Base-by-base conservation (phyloP, 108 stramenopile genomes). In the Mayamaea pseudoterrestris region DNA sequence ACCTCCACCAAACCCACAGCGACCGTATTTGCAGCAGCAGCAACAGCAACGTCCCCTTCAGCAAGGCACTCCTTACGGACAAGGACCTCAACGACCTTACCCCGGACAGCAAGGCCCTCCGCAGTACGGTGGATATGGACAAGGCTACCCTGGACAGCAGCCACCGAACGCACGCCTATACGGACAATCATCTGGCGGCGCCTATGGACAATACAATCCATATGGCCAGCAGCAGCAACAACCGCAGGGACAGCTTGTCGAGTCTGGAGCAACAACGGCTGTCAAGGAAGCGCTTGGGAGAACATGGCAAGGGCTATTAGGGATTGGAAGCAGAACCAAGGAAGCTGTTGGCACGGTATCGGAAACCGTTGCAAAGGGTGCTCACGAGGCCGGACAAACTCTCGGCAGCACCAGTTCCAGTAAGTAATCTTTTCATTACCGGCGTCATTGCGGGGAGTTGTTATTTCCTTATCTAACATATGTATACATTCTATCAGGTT, bases 301-400 rank as follows among this genome's bases (percentile, higher is more conserved):
- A 1, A 54, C 76, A 1, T 78, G 76, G 76, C 62, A 68, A 42
- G 58, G 71, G 27, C 30, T 78, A 3, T 45, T 78, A 6, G 76
- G 76, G 5, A 70, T 78, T 13, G 50, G 71, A 5, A 68, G 55
- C 28, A 43, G 48, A 11, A 72, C 76, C 0, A 65, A 66, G 30
- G 68, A 66, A 42, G 64, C 53, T 2, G 63, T 63, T 17, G 74
- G 54, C 31, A 47, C 41, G 26, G 74, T 66, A 41, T 48, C 50
- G n/a, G 62, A 71, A 5, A 55, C 59, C 30, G 74, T 76, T 9
- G 74, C 65, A 4, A 53, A 51, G 13, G 28, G 57, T 30, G 74
- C 74, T 2, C 23, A 61, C 30, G 69, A 50, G 44, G 74, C 69
- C 3, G 30, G 58, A 18, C 70, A 76, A 27, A 61, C 66, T 7